Conservation (phyloP, 768 basidiomycete genomes). For the Trametes punicea region DNA sequence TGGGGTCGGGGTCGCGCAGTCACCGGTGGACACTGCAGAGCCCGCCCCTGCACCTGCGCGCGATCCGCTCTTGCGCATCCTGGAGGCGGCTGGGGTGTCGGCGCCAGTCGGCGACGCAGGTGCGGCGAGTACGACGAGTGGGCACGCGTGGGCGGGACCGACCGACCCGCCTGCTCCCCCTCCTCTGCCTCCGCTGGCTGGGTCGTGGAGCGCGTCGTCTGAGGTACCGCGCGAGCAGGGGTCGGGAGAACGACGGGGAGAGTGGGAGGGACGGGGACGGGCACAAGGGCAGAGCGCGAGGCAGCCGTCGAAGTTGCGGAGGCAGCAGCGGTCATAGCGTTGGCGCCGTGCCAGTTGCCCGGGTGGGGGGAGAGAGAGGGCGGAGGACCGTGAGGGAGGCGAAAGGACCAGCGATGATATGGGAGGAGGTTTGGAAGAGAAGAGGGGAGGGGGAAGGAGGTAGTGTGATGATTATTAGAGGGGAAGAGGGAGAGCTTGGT, state of each 20-base stretch:
- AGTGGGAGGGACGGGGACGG: not conserved
- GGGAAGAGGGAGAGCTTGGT: too few relatives aligned
- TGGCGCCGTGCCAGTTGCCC: not conserved
- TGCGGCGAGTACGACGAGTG: too few relatives aligned
- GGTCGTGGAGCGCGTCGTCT: not conserved
- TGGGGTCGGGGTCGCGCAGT: too few relatives aligned
- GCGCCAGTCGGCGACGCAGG: not conserved
- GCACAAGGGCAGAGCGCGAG: not conserved
- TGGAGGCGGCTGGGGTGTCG: too few relatives aligned
- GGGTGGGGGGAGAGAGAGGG: not conserved
- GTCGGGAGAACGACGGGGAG: not conserved
- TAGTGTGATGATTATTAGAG: too few relatives aligned
- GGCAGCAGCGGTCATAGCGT: slow-evolving; percentile 10
- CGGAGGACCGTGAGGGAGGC: not conserved
- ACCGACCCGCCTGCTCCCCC: not conserved
- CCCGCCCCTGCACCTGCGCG: too few relatives aligned
- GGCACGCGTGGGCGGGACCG: not conserved
- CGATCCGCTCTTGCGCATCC: not conserved
- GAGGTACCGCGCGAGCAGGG: not conserved
- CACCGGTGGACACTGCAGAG: too few relatives aligned
- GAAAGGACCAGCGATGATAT: too few relatives aligned
- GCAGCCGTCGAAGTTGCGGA: slow-evolving; percentile 10
- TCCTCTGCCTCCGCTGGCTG: too few relatives aligned
- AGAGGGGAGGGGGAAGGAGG: too few relatives aligned
- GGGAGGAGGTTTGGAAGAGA: too few relatives aligned